Base-by-base conservation (phyloP, 2,329 filamentous ascomycete genomes). In the Fusarium sp. region DNA sequence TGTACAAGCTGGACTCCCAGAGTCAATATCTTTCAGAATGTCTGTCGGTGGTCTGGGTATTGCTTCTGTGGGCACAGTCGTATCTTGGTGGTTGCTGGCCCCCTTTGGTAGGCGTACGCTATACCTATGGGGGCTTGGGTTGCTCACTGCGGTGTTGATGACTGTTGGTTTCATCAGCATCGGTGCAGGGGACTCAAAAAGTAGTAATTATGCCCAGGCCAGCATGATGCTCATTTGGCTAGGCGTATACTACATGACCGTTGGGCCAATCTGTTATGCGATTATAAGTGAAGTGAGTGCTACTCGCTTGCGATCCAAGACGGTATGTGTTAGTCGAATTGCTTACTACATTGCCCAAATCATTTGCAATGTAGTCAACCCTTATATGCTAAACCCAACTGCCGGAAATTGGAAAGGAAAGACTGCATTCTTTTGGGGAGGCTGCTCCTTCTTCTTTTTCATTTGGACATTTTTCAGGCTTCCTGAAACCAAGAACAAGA, bases 401-500 rank as follows among this genome's bases (percentile, higher is more conserved):
- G 74, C 75, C 10, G 73, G 73, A 9, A 60, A 78, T 30, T 73
- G 75, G 73, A 67, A 72, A 6, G 76, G 76, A 0, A 78, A 78
- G 24, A 66, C 73, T 4, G 77, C 86, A 66, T 84, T 83, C 58
- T 80, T 84, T 68, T 84, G 82, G 80, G 80, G 77, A 2, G 77
- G 76, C 79, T 83, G 54, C 25, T 55, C 43, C 22, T 53, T 68
- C 45, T 42, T 58, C 8, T 68, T 71, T 24, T 80, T 86, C 6
- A 71, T 82, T 1, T 89, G 87, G 81, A 81, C 83, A 1, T 87
- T 79, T 68, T 86, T 85, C 73, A 83, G 83, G 18, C 75, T 86
- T 11, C 85, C 85, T 4, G 87, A 88, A 74, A 83, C 85, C 1
- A 84, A 68, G 44, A 43, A 54, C 24, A 70, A 66, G 30, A 85